Conservation (phyloP, 768 basidiomycete species). For the Mrakia gelida region DNA sequence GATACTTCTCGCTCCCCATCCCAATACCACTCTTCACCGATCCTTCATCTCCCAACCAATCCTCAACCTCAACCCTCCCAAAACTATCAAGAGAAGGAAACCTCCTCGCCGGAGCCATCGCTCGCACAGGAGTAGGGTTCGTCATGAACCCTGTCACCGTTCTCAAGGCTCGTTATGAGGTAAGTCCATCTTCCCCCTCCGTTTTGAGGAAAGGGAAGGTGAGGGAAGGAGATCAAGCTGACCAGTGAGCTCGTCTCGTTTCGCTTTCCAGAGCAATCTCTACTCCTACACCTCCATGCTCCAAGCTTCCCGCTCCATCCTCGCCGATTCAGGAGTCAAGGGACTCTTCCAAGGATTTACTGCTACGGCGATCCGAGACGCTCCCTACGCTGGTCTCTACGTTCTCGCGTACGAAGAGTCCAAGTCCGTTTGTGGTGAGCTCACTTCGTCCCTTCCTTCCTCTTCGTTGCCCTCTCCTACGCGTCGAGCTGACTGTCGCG, state of each 20-base stretch:
- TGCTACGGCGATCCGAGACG: slow-evolving; percentile 86
- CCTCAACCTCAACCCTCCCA: slow-evolving; percentile 39
- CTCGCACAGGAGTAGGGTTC: slow-evolving; percentile 75
- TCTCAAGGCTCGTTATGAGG: slow-evolving; percentile 89
- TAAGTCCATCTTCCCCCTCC: slow-evolving; percentile 42
- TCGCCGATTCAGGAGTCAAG: slow-evolving; percentile 55
- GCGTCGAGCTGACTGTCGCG: background rate
- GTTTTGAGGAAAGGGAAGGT: background rate
- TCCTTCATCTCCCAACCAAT: slow-evolving; percentile 19
- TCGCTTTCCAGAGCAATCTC: slow-evolving; percentile 58
- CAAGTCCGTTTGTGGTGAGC: slow-evolving; percentile 66
- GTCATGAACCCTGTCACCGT: slow-evolving; percentile 85
- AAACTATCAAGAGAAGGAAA: slow-evolving; percentile 62
- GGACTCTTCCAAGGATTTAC: slow-evolving; percentile 80
- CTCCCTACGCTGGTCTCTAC: slow-evolving; percentile 88
- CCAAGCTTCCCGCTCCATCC: slow-evolving; percentile 47
- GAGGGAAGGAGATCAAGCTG: background rate
- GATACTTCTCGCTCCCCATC: slow-evolving; percentile 57
- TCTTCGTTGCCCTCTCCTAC: background rate
- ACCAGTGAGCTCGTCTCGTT: background rate
- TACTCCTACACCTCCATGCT: slow-evolving; percentile 64
- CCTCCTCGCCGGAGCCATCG: slow-evolving; percentile 75
- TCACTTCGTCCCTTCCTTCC: slow-evolving; percentile 46
- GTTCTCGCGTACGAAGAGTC: slow-evolving; percentile 81
- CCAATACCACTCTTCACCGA: slow-evolving; percentile 11